A percentile compares a stretch with the other conserved stretches of the same genome.
Evolutionary conservation across 2,329 filamentous ascomycete genomes (phyloP).

Genomic region (Calonectria pseudoturangicola): DNA sequence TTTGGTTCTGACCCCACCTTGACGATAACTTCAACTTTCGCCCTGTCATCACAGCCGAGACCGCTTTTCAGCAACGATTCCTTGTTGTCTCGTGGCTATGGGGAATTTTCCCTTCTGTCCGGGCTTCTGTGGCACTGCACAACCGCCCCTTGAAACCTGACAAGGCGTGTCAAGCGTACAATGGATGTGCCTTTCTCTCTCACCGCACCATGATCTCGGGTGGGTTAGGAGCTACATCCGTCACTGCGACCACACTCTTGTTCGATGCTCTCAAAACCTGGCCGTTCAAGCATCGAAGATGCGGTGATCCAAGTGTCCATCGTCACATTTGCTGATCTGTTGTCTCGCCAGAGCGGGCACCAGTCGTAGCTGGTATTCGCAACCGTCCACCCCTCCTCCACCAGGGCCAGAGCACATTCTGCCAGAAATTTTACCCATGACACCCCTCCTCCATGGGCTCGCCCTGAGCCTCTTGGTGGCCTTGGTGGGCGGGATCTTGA

Average conservation of each 20-base stretch:
- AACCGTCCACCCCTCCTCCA: slow-evolving; percentile 28
- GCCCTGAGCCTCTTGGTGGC: slow-evolving; percentile 28
- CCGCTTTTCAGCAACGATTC: slow-evolving; percentile 30
- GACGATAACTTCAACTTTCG: slow-evolving; percentile 25
- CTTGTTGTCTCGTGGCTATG: slow-evolving; percentile 6
- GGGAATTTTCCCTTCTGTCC: not conserved
- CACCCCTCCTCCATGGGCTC: slow-evolving; percentile 47
- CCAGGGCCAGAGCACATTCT: slow-evolving; percentile 5
- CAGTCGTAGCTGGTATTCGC: slow-evolving; percentile 43
- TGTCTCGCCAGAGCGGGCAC: slow-evolving; percentile 51
- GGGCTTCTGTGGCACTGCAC: slow-evolving; percentile 3
- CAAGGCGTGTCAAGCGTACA: slow-evolving; percentile 29
- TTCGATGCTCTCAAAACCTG: slow-evolving; percentile 38
- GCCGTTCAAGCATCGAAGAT: slow-evolving; percentile 45
- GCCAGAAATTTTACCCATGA: slow-evolving; percentile 29
- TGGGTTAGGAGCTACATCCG: slow-evolving; percentile 42
- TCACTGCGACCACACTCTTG: slow-evolving; percentile 25
- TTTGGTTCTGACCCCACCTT: slow-evolving; percentile 9
- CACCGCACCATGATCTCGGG: slow-evolving; percentile 55
- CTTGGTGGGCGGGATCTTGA: slow-evolving; percentile 29
- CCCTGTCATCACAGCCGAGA: slow-evolving; percentile 38
- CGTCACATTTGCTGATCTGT: slow-evolving; percentile 53
- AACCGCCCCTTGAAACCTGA: slow-evolving; percentile 30
- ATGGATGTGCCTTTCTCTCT: slow-evolving; percentile 40
- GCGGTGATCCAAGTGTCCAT: slow-evolving; percentile 33